These are phyloP conservation scores for Xanthoconium purpureum DNA, from an alignment of 768 basidiomycete species.

Conservation along the genomic window DNA sequence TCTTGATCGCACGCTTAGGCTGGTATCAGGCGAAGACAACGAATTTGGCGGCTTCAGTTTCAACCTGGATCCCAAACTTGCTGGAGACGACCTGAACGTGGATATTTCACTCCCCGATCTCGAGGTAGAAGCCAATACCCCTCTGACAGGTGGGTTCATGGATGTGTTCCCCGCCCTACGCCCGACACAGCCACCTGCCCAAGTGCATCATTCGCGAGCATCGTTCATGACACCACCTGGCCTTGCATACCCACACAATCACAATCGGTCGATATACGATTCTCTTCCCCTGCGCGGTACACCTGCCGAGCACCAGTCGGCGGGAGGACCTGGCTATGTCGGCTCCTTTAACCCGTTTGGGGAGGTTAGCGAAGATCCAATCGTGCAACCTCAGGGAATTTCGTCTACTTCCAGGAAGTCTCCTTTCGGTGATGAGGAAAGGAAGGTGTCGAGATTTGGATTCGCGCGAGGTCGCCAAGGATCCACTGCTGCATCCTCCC, in stretches of 20 bases:
- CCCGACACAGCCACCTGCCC: constrained; percentile 23
- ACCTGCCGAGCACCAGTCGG: constrained; percentile 45
- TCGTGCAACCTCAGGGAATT: constrained; percentile 27
- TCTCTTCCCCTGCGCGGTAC: constrained; percentile 41
- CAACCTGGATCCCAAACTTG: constrained; percentile 78
- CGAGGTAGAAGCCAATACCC: constrained; percentile 42
- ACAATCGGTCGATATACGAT: constrained; percentile 56
- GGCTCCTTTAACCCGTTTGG: constrained; percentile 83
- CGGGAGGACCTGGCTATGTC: constrained; percentile 52
- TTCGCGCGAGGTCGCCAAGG: constrained; percentile 72
- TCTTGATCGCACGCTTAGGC: constrained; percentile 79
- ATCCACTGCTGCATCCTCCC: constrained; percentile 56
- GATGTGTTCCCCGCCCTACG: constrained; percentile 70
- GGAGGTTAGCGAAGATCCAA: constrained; percentile 51
- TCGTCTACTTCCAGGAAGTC: constrained; percentile 36
- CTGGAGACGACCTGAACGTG: constrained; percentile 40
- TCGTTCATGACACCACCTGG: constrained; percentile 51
- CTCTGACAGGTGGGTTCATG: constrained; percentile 63
- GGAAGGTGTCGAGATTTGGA: constrained; percentile 76
- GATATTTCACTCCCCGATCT: constrained; percentile 49
- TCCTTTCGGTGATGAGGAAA: constrained; percentile 51
- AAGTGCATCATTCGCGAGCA: constrained; percentile 25
- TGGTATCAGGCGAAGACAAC: constrained; percentile 59
- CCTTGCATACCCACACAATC: constrained; percentile 45
- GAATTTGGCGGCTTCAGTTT: constrained; percentile 77